Base-by-base conservation (phyloP, 2,329 filamentous ascomycete species). In the Bipolaris zeicola region DNA sequence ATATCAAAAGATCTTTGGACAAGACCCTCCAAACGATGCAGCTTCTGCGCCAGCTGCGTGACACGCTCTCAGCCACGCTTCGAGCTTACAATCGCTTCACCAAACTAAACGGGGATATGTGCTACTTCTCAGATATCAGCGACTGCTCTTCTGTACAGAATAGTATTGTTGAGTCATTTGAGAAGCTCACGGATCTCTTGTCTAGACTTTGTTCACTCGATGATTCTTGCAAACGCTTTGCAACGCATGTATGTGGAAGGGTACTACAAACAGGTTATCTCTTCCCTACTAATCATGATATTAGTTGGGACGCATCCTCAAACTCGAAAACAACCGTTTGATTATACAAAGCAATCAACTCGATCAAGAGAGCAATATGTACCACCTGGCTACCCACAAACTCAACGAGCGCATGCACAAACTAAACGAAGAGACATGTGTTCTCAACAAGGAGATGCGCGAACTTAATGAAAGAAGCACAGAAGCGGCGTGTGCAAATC, bases 51-150 rank as follows among this genome's bases (percentile, higher is more conserved):
- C 42, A 43, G 6, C 39, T 64, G 0, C 36, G 45, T 24, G 50
- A 59, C 2, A 3, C 20, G 1, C 28, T 61, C 3, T 58, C 57
- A 2, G 34, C 20, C 3, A 61, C 56, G 2, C 37, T 56, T 5
- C 18, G 43, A 28, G 47, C 50, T 2, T 50, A 50, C 31, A 44
- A 33, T 5, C 13, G 38, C 18, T 64, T 63, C 24, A n/a, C n/a
- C 16, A 38, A 26, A 34, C 31, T 38, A 16, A 24, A n/a, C n/a
- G 61, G 61, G 5, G 61, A 60, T 28, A 42, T 13, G 0, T 24
- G 38, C 26, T 67, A 64, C 36, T 66, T 67, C 38, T 45, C 39
- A 1, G 55, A 62, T 10, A 50, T 65, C 7, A 13, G 26, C 0
- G 52, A 54, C 6, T 7, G 16, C 1, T 8, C 20, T 0, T 24